Base-by-base conservation (phyloP, 2,329 filamentous ascomycete genomes). In the Colletotrichum truncatum region DNA sequence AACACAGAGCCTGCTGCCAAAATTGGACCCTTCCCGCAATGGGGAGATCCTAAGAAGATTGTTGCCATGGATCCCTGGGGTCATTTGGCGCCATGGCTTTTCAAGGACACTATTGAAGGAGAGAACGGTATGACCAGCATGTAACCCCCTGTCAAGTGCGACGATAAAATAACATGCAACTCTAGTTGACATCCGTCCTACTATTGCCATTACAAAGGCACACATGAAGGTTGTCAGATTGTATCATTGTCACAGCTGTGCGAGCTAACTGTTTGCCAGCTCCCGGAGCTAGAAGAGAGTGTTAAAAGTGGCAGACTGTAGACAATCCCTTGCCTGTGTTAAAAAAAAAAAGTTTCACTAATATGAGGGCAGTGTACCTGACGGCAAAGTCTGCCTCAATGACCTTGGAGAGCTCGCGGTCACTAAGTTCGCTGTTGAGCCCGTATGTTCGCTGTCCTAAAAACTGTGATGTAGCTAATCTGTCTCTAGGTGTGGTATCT, bases 41-140 rank as follows among this genome's bases (percentile, higher is more conserved):
- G 95, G 95, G 87, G 87, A 25, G 93, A 97, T 75, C 88, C 87
- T 73, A 93, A 93, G 78, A 98, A 98, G 83, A 98, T 99, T 68
- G 95, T 98, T 12, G 93, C 95, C 16, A 97, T 99, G 93, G 96
- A 98, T 75, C 95, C 95, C 0, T 93, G 91, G 77, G 95, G 96
- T 6, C 96, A 98, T 80, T 82, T 97, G 66, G 87, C 91, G 8
- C 93, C 93, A 8, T 94, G 91, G 90, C 80, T 97, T 3, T 97
- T 91, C 81, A 92, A 91, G 69, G 89, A 95, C 67, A 85, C 88
- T 46, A 94, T 96, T 72, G 85, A 92, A 51, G 89, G 91, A 53
- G 89, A 98, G 45, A 88, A 93, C 71, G 81, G 87, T 87, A 77
- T 59, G 77, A 73, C 5, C 23, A 39, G 9, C 23, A 14, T 5